Base-by-base conservation (phyloP, 2,329 filamentous ascomycete species). In the Ambrosiella cleistominuta region DNA sequence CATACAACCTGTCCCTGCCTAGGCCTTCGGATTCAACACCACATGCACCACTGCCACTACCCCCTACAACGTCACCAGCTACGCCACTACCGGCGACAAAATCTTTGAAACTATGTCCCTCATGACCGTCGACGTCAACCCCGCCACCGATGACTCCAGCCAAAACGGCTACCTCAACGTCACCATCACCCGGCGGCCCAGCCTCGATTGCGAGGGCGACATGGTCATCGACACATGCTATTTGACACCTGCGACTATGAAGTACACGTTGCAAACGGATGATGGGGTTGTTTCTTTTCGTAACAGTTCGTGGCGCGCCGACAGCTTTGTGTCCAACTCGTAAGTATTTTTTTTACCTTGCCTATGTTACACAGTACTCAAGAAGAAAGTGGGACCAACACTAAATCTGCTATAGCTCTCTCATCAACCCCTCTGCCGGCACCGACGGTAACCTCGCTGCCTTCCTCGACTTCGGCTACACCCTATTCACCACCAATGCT, bases 361-460 rank as follows among this genome's bases (percentile, higher is more conserved):
- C 38, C 15, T 11, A 35, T 53, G 5, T 35, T 53, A 37, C 50
- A 27, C 27, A 27, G 27, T 15, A 27, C 27, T 5, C 27, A 27
- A 27, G 27, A 27, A 27, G 27, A 27, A 27, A 27, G 4, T 27
- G 27, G 27, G 2, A 27, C 27, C 27, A 27, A 27, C 4, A 27
- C 27, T 27, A 27, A 27, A 3, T 27, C 4, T 27, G 27, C 27
- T 38, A 7, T n/a, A 56, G 56, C 15, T 51, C 59, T 3, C 38
- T 61, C 19, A 2, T 40, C 9, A 53, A 39, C 17, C 59, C 59
- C 7, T 15, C 40, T 12, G 52, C 27, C 35, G 59, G 59, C 3
- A n/a, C 49, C 9, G 59, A 61, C 19, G 59, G 59, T n/a, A 61
- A 61, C 35, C 56, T 61, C 12, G 59, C 52, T 11, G 59, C 59